Evolutionary conservation across 108 stramenopile species (phyloP).

Genomic region (Licmophora abbreviata): DNA sequence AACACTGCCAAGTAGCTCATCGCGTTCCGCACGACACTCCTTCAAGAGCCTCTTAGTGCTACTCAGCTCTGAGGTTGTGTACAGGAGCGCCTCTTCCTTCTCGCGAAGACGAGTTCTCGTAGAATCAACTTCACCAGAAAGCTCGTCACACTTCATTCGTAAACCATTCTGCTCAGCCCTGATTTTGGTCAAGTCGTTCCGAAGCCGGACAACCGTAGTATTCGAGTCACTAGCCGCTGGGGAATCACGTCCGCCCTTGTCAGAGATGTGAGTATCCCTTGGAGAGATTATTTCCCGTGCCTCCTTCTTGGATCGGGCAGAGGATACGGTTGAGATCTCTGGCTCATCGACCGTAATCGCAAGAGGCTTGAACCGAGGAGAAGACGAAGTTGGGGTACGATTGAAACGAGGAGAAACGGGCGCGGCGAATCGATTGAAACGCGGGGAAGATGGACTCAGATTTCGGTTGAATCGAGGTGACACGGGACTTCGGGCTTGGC

Average conservation of each 20-base stretch:
- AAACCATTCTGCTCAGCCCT: background rate
- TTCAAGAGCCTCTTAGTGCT: slow-evolving; percentile 12
- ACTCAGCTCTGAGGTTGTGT: background rate
- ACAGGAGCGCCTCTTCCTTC: background rate
- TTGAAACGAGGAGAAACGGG: background rate
- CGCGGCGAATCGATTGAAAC: background rate
- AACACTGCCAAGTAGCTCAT: slow-evolving; percentile 5
- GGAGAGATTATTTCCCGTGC: no score
- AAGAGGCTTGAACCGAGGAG: no score
- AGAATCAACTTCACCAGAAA: slow-evolving; percentile 5
- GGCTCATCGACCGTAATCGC: no score
- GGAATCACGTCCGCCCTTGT: no score
- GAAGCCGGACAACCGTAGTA: background rate
- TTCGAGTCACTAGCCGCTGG: no score
- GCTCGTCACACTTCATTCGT: background rate
- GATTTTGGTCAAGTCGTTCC: background rate
- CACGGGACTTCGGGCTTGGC: background rate
- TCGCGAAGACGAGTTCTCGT: slow-evolving; percentile 1
- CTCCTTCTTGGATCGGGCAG: no score
- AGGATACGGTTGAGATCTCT: no score
- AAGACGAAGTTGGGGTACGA: no score
- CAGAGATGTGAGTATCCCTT: no score
- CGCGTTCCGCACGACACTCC: slow-evolving; percentile 13
- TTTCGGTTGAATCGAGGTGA: background rate
- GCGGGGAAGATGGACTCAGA: background rate